Conservation (phyloP, 371 early-diverging fungal species). For the Haplosporangium sp. region DNA sequence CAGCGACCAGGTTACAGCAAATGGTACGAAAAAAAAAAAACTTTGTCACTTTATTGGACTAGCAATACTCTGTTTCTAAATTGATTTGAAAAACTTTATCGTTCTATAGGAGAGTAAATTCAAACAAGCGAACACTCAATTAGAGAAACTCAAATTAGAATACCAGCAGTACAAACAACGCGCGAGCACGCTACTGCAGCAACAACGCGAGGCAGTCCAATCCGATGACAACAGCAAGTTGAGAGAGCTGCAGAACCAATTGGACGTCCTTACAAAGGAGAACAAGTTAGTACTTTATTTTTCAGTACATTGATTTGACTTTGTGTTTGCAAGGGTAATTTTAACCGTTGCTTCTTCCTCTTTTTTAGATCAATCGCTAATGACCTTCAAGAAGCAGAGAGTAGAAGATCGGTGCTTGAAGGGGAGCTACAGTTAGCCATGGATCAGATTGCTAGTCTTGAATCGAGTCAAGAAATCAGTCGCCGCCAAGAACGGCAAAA, state of each 20-base stretch:
- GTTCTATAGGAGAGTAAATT: slow-evolving; percentile 62
- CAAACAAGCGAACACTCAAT: slow-evolving; percentile 59
- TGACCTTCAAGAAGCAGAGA: slow-evolving; percentile 53
- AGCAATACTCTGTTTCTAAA: neutral
- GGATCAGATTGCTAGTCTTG: slow-evolving; percentile 62
- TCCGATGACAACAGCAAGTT: slow-evolving; percentile 39
- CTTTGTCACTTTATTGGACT: neutral
- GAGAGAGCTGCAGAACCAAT: slow-evolving; percentile 40
- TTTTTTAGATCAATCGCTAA: slow-evolving; percentile 23
- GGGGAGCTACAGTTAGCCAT: slow-evolving; percentile 63
- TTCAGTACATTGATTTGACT: neutral
- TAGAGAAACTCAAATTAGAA: slow-evolving; percentile 60
- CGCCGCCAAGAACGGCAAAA: slow-evolving; percentile 48
- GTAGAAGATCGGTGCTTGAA: slow-evolving; percentile 56
- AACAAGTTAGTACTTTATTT: slow-evolving; percentile 32
- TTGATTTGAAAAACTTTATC: neutral
- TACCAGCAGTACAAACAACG: slow-evolving; percentile 74
- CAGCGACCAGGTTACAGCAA: slow-evolving; percentile 62
- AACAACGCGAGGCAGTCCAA: slow-evolving; percentile 56
- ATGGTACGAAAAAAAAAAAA: slow-evolving; percentile 53
- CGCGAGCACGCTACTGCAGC: slow-evolving; percentile 65
- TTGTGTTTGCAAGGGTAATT: neutral
- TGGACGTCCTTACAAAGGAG: slow-evolving; percentile 58
- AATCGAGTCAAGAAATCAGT: slow-evolving; percentile 53
- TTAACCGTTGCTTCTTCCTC: neutral